Evolutionary conservation across 495 filamentous ascomycete species (phyloP).

Genomic region (Hyaloscypha finlandica): DNA sequence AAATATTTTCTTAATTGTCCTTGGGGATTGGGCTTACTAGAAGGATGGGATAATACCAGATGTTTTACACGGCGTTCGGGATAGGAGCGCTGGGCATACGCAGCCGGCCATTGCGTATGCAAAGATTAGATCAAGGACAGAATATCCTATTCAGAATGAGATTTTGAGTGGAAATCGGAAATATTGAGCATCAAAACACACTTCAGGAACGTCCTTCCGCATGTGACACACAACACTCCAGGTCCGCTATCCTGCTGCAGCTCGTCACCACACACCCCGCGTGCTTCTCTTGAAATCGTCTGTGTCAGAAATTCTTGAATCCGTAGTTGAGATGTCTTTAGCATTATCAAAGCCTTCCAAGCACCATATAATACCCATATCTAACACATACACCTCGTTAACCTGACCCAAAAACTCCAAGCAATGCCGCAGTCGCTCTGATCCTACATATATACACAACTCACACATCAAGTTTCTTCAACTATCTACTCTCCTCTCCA

Average conservation of each 20-base stretch:
- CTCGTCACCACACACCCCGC: no score
- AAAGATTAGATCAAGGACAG: not conserved
- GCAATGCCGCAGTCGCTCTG: conserved; percentile 11
- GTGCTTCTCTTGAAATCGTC: not conserved
- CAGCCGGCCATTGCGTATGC: not conserved
- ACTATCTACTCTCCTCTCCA: no score
- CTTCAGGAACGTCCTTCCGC: no score
- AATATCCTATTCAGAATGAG: not conserved
- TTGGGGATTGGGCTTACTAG: not conserved
- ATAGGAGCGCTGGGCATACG: not conserved
- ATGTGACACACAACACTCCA: no score
- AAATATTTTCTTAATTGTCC: not conserved
- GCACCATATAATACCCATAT: conserved; percentile 10
- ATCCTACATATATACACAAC: conserved; percentile 9
- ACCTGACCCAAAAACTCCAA: conserved; percentile 11
- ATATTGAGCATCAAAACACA: no score
- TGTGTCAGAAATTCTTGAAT: not conserved
- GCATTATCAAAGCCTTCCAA: not conserved
- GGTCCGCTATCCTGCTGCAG: no score
- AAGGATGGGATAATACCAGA: not conserved
- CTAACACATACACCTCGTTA: conserved; percentile 3
- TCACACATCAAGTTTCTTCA: no score
- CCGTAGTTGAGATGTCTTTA: conserved; percentile 19
- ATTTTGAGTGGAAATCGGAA: no score
- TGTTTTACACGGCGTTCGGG: not conserved